Conservation (phyloP, 2,329 filamentous ascomycete species). For the Aspergillus hiratsukae region DNA sequence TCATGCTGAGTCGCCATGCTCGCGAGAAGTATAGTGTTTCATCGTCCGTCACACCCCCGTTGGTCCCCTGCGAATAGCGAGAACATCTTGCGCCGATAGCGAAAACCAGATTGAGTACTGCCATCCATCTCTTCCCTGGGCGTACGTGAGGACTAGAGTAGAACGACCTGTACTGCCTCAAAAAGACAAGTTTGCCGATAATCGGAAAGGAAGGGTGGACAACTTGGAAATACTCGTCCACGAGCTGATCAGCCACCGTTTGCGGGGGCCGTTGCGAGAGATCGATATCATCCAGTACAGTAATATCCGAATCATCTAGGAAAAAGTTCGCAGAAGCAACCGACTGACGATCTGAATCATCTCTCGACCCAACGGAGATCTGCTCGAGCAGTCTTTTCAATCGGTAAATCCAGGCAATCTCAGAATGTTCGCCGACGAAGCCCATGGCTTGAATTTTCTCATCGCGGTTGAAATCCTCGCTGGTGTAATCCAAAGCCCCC, state of each 20-base stretch:
- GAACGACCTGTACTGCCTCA: constrained; percentile 36
- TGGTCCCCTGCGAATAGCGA: constrained; percentile 24
- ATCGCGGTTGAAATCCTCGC: constrained; percentile 42
- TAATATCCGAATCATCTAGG: constrained; percentile 36
- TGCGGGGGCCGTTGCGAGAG: constrained; percentile 32
- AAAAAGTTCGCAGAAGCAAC: constrained; percentile 36
- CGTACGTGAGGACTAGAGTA: constrained; percentile 27
- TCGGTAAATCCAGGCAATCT: constrained; percentile 42
- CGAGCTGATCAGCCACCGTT: constrained; percentile 36
- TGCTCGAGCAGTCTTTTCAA: constrained; percentile 35
- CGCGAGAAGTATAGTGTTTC: constrained; percentile 41
- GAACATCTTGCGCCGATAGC: constrained; percentile 39
- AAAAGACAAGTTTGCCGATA: constrained; percentile 37
- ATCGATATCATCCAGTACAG: constrained; percentile 32
- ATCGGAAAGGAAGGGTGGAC: constrained; percentile 42
- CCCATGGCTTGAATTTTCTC: constrained; percentile 36
- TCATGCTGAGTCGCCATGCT: constrained; percentile 38
- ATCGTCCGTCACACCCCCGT: constrained; percentile 27
- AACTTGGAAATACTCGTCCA: constrained; percentile 36
- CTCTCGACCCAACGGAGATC: constrained; percentile 13
- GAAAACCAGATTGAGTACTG: constrained; percentile 43
- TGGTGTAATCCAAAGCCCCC: constrained; percentile 36
- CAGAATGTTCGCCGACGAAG: constrained; percentile 44
- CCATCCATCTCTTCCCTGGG: constrained; percentile 38
- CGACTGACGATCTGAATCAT: constrained; percentile 19